Percentiles rank a stretch among this genome's conserved stretches.
phyloP scores from a whole-genome alignment of 192 early-diverging fungal genomes.

The Coemansia sp. region DNA sequence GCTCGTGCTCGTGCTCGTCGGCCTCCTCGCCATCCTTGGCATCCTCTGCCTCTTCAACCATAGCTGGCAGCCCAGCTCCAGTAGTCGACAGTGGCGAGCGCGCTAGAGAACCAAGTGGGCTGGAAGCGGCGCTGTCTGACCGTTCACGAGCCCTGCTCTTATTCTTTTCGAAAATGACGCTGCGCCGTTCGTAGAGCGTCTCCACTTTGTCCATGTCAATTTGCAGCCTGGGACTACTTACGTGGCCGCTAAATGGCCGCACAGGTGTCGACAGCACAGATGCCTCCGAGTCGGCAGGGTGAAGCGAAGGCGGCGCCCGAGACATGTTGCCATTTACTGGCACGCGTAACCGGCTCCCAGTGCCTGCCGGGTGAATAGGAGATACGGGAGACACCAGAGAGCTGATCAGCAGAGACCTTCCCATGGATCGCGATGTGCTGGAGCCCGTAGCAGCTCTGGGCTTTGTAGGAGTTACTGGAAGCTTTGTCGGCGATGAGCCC shows the following conservation, averaged over 20 bases:
- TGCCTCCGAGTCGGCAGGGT: background rate
- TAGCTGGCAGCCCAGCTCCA: background rate
- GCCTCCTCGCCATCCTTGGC: conserved; percentile 11
- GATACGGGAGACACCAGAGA: conserved; percentile 25
- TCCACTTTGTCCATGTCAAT: conserved; percentile 53
- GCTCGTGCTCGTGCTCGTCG: conserved; percentile 14
- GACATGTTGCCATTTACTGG: background rate
- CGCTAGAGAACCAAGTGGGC: background rate
- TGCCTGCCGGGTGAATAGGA: background rate
- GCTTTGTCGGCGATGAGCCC: conserved; percentile 17
- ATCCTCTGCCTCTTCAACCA: background rate
- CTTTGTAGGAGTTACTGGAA: conserved; percentile 20
- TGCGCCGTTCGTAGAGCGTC: conserved; percentile 35
- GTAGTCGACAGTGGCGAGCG: background rate
- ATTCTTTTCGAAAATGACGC: conserved; percentile 43
- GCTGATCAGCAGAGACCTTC: background rate
- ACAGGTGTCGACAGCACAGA: conserved; percentile 5
- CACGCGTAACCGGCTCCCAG: background rate
- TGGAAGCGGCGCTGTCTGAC: background rate
- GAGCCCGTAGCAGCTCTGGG: background rate
- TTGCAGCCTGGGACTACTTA: conserved; percentile 31
- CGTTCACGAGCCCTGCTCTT: conserved; percentile 28
- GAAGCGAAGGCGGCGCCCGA: background rate
- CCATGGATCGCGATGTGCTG: background rate
- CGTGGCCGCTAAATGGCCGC: conserved; percentile 33